Percentiles rank a stretch among this genome's conserved stretches.
Conservation (phyloP, 1,284 basidiomycete species). For the Cutaneotrichosporon sp. region DNA sequence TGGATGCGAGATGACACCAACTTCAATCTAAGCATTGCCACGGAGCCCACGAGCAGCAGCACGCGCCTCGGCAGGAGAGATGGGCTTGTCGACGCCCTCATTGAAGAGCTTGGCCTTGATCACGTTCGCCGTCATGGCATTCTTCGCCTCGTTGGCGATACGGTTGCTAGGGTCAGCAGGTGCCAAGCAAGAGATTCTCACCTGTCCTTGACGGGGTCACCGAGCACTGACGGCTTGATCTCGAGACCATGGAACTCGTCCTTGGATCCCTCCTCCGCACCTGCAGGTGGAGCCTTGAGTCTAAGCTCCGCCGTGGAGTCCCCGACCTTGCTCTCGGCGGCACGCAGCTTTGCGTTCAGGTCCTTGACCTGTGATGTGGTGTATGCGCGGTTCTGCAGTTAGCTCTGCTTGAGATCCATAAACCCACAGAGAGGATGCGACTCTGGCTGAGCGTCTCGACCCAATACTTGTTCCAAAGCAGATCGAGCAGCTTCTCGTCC, state of each 20-base stretch:
- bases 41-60: conserved; percentile 9
- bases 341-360: conserved; percentile 76
- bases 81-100: conserved; percentile 28
- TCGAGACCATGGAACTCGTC: conserved; percentile 37
- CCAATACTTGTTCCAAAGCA: conserved; percentile 99
- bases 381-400: conserved; percentile 79
- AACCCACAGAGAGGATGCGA: conserved; percentile 78
- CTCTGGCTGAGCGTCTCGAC: conserved; percentile 92
- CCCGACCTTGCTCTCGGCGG: conserved; percentile 30
- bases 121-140: conserved; percentile 84
- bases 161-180: conserved; percentile 63
- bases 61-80: conserved; percentile 26
- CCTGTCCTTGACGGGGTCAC: conserved; percentile 83
- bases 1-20: neutral
- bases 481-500: conserved; percentile 80
- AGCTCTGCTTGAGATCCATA: neutral
- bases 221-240: conserved; percentile 59
- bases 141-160: conserved; percentile 83
- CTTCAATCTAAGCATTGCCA: neutral
- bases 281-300: conserved; percentile 44
- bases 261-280: conserved; percentile 54
- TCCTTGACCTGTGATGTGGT: conserved; percentile 85
- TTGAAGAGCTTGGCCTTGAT: conserved; percentile 68
- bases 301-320: conserved; percentile 28
- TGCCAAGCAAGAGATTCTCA: conserved; percentile 49